Evolutionary conservation across 1,139 yeast genomes (phyloP).

Genomic region (Yamadazyma taylorii): DNA sequence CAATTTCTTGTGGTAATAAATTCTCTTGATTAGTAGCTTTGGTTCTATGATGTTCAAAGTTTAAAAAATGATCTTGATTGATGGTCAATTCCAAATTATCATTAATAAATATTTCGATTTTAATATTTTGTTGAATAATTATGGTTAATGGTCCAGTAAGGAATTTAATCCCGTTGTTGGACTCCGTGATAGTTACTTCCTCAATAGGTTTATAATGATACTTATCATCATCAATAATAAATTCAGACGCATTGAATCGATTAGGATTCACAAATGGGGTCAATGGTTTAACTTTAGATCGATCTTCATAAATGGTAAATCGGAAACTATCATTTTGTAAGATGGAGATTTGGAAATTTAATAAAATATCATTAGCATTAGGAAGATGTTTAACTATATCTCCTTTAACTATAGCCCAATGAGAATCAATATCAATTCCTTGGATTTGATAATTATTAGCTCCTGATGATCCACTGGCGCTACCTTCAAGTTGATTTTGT

Average conservation of each 20-base stretch:
- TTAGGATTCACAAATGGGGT: constrained; percentile 27
- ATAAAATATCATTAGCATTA: constrained; percentile 21
- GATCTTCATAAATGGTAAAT: constrained; percentile 62
- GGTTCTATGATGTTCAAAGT: constrained; percentile 75
- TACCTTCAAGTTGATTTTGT: constrained; percentile 2
- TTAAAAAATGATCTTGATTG: constrained; percentile 69
- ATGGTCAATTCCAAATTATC: constrained; percentile 51
- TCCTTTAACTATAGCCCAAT: constrained; percentile 35
- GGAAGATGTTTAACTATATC: constrained; percentile 42
- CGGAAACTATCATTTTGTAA: constrained; percentile 57
- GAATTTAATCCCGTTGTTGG: background rate
- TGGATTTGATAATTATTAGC: too few species aligned
- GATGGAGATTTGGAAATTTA: constrained; percentile 60
- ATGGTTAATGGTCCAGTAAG: constrained; percentile 1
- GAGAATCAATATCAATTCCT: constrained; percentile 34
- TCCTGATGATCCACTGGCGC: too few species aligned
- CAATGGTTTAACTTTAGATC: constrained; percentile 24
- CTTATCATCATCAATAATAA: background rate
- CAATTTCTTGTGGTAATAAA: constrained; percentile 54
- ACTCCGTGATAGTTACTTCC: background rate
- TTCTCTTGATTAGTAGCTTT: constrained; percentile 37
- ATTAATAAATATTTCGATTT: constrained; percentile 47
- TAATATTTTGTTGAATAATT: constrained; percentile 34
- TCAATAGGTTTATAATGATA: background rate
- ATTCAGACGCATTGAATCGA: constrained; percentile 58